Percentiles rank a stretch among this genome's conserved stretches.
phyloP scores from a whole-genome alignment of 2,329 filamentous ascomycete genomes.

The Pestalotiopsis sp. region DNA sequence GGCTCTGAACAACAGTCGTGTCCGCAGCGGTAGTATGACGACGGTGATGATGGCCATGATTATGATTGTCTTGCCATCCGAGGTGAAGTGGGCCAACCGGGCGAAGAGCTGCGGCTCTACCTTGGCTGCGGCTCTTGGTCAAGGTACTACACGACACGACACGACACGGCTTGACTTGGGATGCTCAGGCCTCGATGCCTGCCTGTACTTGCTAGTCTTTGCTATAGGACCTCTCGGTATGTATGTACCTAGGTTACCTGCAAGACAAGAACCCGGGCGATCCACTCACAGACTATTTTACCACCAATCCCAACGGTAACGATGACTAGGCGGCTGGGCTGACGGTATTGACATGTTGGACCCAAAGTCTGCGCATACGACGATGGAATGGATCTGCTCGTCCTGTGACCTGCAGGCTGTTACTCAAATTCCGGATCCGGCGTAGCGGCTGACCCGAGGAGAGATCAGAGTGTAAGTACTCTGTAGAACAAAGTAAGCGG shows the following conservation, averaged over 20 bases:
- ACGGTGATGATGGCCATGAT: neutral
- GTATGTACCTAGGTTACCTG: neutral
- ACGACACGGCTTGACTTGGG: neutral
- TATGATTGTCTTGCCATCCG: slow-evolving; percentile 2
- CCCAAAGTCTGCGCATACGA: neutral
- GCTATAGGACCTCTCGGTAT: neutral
- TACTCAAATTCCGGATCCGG: neutral
- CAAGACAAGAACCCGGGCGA: neutral
- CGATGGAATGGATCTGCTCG: slow-evolving; percentile 2
- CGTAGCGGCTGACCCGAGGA: neutral
- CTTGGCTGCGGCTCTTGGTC: neutral
- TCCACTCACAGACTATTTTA: slow-evolving; percentile 1
- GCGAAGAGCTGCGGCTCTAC: neutral
- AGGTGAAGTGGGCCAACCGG: slow-evolving; percentile 1
- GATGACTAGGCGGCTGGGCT: slow-evolving; percentile 2
- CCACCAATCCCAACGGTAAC: slow-evolving; percentile 3
- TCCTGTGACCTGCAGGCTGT: neutral
- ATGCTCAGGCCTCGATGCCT: neutral
- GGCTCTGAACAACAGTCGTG: neutral
- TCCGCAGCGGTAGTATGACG: neutral
- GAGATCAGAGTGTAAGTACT: neutral
- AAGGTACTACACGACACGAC: neutral
- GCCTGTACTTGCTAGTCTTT: neutral
- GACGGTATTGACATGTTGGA: neutral
- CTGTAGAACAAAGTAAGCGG: neutral